Evolutionary conservation across 257 asterid genomes (phyloP).

Genomic region (Solanum clarkiae): DNA sequence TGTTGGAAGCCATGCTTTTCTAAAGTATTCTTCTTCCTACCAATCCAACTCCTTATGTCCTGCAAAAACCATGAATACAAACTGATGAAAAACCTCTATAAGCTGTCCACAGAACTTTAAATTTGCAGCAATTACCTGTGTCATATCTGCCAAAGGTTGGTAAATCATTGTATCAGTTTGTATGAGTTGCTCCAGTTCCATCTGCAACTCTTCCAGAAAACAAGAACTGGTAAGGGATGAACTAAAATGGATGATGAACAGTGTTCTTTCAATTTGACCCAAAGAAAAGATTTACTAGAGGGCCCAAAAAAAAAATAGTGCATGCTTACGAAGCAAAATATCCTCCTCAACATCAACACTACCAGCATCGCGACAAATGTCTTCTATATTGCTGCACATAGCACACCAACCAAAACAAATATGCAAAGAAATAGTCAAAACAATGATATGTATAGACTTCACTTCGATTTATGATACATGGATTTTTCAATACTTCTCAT

Average conservation of each 20-base stretch:
- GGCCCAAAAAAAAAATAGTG: background rate
- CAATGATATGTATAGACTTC: background rate
- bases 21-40: slow-evolving; percentile 34
- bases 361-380: slow-evolving; percentile 94
- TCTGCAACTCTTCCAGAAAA: slow-evolving; percentile 53
- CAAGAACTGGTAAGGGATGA: slow-evolving; percentile 2
- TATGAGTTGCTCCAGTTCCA: slow-evolving; percentile 55
- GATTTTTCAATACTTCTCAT: background rate
- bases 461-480: background rate
- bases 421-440: background rate
- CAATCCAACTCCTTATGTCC: slow-evolving; percentile 82
- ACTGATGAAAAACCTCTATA: background rate
- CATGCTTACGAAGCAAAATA: slow-evolving; percentile 57
- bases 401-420: slow-evolving; percentile 9
- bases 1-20: slow-evolving; percentile 54
- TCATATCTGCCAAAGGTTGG: slow-evolving; percentile 78
- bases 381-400: slow-evolving; percentile 75
- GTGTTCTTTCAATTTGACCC: background rate
- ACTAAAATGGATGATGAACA: slow-evolving; percentile 1
- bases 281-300: background rate
- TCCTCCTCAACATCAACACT: slow-evolving; percentile 76
- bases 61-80: slow-evolving; percentile 11
- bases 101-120: background rate
- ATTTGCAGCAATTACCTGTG: slow-evolving; percentile 37
- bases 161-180: slow-evolving; percentile 46